Conservation (phyloP, 1,139 yeast species). For the Magnusiomyces fungicola region DNA sequence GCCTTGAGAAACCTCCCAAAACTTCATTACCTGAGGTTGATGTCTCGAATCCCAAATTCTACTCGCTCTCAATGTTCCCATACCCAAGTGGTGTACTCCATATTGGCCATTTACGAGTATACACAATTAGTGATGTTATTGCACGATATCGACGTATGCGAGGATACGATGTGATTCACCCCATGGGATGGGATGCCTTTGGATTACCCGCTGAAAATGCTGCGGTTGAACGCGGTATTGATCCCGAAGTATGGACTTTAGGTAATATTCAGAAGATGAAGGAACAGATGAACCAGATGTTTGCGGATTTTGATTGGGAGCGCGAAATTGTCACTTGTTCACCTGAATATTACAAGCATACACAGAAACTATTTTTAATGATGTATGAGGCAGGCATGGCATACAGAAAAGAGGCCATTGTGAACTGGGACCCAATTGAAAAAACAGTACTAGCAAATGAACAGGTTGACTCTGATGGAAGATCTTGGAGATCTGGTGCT, state of each 20-base stretch:
- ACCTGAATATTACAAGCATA: slow-evolving; percentile 86
- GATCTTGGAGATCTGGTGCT: slow-evolving; percentile 97
- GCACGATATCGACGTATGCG: slow-evolving; percentile 70
- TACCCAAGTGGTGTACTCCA: slow-evolving; percentile 91
- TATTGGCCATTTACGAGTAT: slow-evolving; percentile 89
- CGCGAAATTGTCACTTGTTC: slow-evolving; percentile 80
- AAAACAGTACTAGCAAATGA: slow-evolving; percentile 92
- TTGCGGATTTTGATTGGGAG: slow-evolving; percentile 92
- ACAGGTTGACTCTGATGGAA: slow-evolving; percentile 85
- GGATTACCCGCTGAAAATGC: slow-evolving; percentile 98
- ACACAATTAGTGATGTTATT: slow-evolving; percentile 79
- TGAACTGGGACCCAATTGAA: slow-evolving; percentile 97
- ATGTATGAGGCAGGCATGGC: slow-evolving; percentile 72
- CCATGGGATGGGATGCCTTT: slow-evolving; percentile 99
- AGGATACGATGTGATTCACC: slow-evolving; percentile 78
- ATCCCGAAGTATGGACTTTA: slow-evolving; percentile 78
- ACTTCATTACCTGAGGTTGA: neutral
- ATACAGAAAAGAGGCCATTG: slow-evolving; percentile 76
- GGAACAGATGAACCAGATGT: slow-evolving; percentile 65
- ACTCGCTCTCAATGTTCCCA: slow-evolving; percentile 84
- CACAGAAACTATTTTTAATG: slow-evolving; percentile 76
- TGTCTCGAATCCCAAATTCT: slow-evolving; percentile 36
- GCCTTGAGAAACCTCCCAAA: slow-evolving; percentile 15
- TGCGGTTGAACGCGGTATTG: slow-evolving; percentile 75
- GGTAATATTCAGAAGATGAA: slow-evolving; percentile 76